Percentiles rank a stretch among this genome's conserved stretches.
Conservation (phyloP, 1,284 basidiomycete genomes). For the Leccinum fuscescens region DNA sequence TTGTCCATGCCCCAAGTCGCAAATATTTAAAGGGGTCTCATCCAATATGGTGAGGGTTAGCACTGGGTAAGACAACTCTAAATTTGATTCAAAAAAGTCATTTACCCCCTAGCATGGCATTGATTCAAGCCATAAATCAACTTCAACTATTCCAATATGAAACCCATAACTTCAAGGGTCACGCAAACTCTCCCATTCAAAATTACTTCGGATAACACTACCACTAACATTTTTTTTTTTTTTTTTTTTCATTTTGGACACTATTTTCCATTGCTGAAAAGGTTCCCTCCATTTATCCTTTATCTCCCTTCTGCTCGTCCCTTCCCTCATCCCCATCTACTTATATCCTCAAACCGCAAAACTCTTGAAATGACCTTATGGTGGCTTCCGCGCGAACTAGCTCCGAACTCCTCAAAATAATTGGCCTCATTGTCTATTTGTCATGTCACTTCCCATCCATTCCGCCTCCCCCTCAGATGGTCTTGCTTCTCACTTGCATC, state of each 20-base stretch:
- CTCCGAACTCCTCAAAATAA: neutral
- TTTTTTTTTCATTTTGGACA: neutral
- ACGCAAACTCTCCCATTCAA: neutral
- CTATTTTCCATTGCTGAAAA: neutral
- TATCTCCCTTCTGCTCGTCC: neutral
- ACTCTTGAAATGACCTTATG: neutral
- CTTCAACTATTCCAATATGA: neutral
- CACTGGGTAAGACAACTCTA: no score
- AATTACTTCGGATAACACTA: neutral
- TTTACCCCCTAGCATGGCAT: no score
- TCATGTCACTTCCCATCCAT: neutral
- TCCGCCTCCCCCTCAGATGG: neutral
- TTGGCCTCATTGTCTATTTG: neutral
- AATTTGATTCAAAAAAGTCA: no score
- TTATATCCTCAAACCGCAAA: neutral
- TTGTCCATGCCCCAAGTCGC: no score
- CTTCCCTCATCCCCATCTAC: neutral
- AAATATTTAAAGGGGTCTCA: no score
- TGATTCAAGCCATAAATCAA: no score
- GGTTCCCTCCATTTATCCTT: neutral
- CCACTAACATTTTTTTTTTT: neutral
- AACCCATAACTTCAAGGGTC: neutral
- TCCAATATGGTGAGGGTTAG: no score
- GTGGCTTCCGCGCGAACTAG: neutral
- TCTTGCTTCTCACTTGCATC: neutral